These are phyloP conservation scores for Agrocybe praecox DNA, from an alignment of 768 basidiomycete species.

Conservation along the genomic window DNA sequence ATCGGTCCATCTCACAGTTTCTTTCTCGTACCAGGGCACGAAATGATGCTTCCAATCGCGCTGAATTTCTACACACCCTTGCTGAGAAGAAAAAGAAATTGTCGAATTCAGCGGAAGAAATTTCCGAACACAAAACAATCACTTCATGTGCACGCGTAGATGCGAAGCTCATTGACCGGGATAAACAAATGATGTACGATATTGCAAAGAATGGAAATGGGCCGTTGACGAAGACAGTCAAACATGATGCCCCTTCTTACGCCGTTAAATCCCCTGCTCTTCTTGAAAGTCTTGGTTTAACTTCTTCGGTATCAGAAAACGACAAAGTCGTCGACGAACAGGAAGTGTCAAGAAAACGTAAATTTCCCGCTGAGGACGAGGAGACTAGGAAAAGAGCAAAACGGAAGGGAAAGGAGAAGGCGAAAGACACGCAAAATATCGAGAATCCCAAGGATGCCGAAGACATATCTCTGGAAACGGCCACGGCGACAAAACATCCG, in stretches of 20 bases:
- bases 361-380: background rate
- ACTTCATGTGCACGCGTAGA: conserved; percentile 76
- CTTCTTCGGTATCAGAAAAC: background rate
- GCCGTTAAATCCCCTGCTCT: background rate
- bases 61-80: conserved; percentile 68
- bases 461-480: conserved; percentile 7
- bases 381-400: background rate
- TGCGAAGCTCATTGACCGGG: conserved; percentile 69
- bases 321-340: background rate
- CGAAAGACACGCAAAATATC: background rate
- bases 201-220: conserved; percentile 86
- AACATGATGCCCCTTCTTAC: background rate
- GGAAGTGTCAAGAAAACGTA: background rate
- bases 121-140: conserved; percentile 12
- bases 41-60: conserved; percentile 76
- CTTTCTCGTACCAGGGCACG: conserved; percentile 71
- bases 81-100: conserved; percentile 54
- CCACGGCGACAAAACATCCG: conserved; percentile 51
- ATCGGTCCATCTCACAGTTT: conserved; percentile 70
- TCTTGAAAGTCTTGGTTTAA: background rate
- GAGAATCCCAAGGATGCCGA: conserved; percentile 12
- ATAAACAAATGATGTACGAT: conserved; percentile 84
- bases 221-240: conserved; percentile 59
- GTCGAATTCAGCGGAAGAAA: conserved; percentile 28
- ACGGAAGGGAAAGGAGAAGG: conserved; percentile 6